Conservation (phyloP, 139 green algal genomes). For the Microglena sp. region DNA sequence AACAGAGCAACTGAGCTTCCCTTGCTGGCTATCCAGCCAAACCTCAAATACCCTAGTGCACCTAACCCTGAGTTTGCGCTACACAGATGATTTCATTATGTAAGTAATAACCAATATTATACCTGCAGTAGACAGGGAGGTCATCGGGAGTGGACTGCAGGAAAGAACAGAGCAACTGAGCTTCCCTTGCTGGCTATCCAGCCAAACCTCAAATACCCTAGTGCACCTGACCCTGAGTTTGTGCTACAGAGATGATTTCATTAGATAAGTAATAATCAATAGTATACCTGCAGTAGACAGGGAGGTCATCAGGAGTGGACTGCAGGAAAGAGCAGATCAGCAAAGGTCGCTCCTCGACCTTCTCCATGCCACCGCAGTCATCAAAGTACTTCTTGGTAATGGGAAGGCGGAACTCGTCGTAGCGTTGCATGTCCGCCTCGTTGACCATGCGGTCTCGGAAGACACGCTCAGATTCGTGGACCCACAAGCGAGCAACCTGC, state of each 20-base stretch:
- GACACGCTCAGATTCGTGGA: constrained; percentile 77
- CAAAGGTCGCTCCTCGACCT: constrained; percentile 56
- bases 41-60: no score
- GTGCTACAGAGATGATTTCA: no score
- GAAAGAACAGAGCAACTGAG: neutral
- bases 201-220: no score
- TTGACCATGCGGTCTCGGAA: constrained; percentile 77
- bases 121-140: neutral
- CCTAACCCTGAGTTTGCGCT: no score
- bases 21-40: no score
- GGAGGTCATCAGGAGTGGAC: neutral
- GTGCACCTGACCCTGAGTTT: no score
- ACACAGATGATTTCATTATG: no score
- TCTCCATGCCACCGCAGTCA: constrained; percentile 36
- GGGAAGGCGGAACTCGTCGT: constrained; percentile 53
- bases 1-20: neutral
- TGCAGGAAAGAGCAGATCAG: constrained; percentile 52
- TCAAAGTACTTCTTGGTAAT: constrained; percentile 64
- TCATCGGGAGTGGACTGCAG: neutral
- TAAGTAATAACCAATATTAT: no score
- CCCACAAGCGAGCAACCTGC: constrained; percentile 64
- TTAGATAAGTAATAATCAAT: no score
- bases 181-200: no score
- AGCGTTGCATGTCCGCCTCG: constrained; percentile 63
- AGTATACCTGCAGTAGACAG: no score